phyloP scores from a whole-genome alignment of 2,329 filamentous ascomycete genomes.

The Coniochaeta sp. region DNA sequence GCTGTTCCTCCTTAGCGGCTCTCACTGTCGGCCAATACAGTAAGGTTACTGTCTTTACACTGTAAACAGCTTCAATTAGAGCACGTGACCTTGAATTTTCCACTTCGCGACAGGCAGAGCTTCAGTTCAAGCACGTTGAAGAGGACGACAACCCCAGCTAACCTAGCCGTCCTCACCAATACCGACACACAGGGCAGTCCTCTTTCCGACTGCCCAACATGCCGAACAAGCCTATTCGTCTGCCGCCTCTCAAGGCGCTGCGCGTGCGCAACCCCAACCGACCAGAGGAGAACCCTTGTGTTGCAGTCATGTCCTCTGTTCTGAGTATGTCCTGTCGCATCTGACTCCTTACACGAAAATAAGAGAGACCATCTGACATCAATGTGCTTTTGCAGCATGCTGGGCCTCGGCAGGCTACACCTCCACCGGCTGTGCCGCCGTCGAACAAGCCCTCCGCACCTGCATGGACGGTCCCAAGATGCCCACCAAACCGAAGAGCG shows the following conservation, averaged over 20 bases:
- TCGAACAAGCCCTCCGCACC: constrained; percentile 53
- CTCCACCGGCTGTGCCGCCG: constrained; percentile 47
- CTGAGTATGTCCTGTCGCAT: constrained; percentile 29
- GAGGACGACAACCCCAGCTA: not conserved
- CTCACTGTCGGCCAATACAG: not conserved
- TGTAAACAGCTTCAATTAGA: not conserved
- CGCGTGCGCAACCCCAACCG: constrained; percentile 48
- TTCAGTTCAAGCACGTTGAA: not conserved
- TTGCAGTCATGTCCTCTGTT: constrained; percentile 50
- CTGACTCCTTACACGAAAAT: constrained; percentile 9
- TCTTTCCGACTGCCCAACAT: constrained; percentile 4
- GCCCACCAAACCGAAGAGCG: constrained; percentile 49
- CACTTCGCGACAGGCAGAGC: not conserved
- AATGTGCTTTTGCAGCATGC: constrained; percentile 53
- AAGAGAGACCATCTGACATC: not conserved
- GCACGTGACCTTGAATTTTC: constrained; percentile 9
- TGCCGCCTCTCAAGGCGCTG: constrained; percentile 48
- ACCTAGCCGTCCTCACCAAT: not conserved
- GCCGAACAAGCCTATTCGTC: constrained; percentile 40
- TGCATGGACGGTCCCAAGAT: constrained; percentile 75
- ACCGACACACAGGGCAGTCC: not conserved
- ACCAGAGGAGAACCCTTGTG: constrained; percentile 42
- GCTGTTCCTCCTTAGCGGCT: not conserved
- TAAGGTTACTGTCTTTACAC: no score
- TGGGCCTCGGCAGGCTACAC: constrained; percentile 76